Percentiles rank a stretch among this genome's conserved stretches.
Conservation (phyloP, 306 rosid genomes). For the Pachyrhizus erosus region DNA sequence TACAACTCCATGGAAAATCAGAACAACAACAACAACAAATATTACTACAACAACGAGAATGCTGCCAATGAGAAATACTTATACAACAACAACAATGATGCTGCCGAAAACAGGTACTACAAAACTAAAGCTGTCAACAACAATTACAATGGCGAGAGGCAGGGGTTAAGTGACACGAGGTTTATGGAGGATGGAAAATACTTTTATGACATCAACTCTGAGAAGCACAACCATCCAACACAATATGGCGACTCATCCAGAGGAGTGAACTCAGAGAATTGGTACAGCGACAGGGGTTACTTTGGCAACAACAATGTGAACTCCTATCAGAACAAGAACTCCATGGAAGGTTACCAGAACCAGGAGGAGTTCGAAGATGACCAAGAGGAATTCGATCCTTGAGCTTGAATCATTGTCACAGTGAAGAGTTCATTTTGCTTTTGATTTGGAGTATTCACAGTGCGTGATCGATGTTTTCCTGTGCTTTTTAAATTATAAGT, state of each 20-base stretch:
- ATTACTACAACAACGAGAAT: slow-evolving; percentile 38
- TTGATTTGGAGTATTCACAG: not conserved
- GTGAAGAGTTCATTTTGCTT: slow-evolving; percentile 46
- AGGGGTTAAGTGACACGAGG: slow-evolving; percentile 90
- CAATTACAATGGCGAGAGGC: slow-evolving; percentile 54
- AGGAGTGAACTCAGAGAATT: slow-evolving; percentile 48
- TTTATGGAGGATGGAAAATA: slow-evolving; percentile 75
- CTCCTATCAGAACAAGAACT: slow-evolving; percentile 46
- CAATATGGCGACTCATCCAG: slow-evolving; percentile 48
- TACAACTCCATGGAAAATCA: slow-evolving; percentile 49
- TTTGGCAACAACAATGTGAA: slow-evolving; percentile 58
- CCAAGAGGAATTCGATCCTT: slow-evolving; percentile 71
- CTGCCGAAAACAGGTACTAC: slow-evolving; percentile 20
- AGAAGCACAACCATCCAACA: slow-evolving; percentile 57
- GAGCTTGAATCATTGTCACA: slow-evolving; percentile 40
- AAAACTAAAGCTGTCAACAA: slow-evolving; percentile 22
- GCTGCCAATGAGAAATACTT: slow-evolving; percentile 30
- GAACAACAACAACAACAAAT: slow-evolving; percentile 33
- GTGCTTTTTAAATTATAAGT: slow-evolving; percentile 43
- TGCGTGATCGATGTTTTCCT: slow-evolving; percentile 46
- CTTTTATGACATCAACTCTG: slow-evolving; percentile 50
- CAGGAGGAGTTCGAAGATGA: slow-evolving; percentile 58
- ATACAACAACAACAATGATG: slow-evolving; percentile 6
- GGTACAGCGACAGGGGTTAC: slow-evolving; percentile 58
- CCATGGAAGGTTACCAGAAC: slow-evolving; percentile 71